These are phyloP conservation scores for Talaromyces proteolyticus DNA, from an alignment of 495 filamentous ascomycete species.

Conservation along the genomic window DNA sequence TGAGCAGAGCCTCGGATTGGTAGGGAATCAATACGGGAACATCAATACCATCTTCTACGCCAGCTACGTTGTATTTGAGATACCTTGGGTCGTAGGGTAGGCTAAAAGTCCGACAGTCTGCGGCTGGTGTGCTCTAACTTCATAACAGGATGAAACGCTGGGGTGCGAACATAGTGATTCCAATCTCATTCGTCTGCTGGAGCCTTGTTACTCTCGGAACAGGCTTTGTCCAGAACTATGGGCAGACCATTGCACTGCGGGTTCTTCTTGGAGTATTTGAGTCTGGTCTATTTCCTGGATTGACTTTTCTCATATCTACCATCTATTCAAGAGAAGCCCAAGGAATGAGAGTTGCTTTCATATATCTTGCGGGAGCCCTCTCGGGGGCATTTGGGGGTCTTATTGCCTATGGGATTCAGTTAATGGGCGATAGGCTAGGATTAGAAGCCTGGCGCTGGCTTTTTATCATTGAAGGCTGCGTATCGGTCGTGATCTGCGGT, in stretches of 20 bases:
- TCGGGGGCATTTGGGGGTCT: constrained; percentile 72
- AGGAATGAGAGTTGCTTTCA: constrained; percentile 42
- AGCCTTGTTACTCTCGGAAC: constrained; percentile 30
- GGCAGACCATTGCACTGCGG: constrained; percentile 40
- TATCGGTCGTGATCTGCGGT: constrained; percentile 60
- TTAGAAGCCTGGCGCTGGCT: constrained; percentile 50
- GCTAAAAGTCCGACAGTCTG: neutral
- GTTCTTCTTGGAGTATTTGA: constrained; percentile 50
- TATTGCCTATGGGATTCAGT: constrained; percentile 65
- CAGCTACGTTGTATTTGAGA: neutral
- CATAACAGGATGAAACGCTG: neutral
- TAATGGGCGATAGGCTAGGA: constrained; percentile 59
- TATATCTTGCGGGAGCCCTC: constrained; percentile 69
- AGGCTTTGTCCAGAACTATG: constrained; percentile 46
- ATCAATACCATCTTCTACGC: constrained; percentile 30
- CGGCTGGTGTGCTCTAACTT: too few relatives aligned
- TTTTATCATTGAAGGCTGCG: constrained; percentile 65
- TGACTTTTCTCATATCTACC: constrained; percentile 52
- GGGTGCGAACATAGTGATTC: constrained; percentile 29
- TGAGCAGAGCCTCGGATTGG: constrained; percentile 58
- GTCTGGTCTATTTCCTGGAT: constrained; percentile 57
- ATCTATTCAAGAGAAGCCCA: constrained; percentile 57
- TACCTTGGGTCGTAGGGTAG: neutral
- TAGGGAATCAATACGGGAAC: constrained; percentile 59
- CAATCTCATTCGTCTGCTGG: constrained; percentile 41